These are phyloP conservation scores for Neofusicoccum laricinum DNA, from an alignment of 2,329 filamentous ascomycete genomes.

Conservation along the genomic window DNA sequence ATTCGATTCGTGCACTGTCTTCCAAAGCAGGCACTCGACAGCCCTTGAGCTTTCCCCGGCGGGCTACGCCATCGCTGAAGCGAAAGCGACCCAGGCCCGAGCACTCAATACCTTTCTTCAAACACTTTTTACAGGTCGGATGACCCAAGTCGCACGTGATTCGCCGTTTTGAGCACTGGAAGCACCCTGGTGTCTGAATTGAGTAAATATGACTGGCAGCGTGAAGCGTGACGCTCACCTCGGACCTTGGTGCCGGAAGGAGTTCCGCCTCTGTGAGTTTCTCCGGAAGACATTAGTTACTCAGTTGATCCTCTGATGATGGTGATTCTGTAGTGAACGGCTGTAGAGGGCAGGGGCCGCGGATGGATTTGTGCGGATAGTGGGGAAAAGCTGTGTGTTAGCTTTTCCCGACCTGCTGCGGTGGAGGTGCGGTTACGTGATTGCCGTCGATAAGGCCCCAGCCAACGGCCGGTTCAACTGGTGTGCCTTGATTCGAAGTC, in stretches of 20 bases:
- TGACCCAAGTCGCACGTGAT: constrained; percentile 41
- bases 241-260: not conserved
- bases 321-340: not conserved
- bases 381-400: not conserved
- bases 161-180: constrained; percentile 38
- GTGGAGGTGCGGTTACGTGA: not conserved
- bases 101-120: constrained; percentile 38
- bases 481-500: not conserved
- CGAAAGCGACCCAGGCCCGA: constrained; percentile 40
- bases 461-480: not conserved
- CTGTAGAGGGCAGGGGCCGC: not conserved
- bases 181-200: constrained; percentile 28
- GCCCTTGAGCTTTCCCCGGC: constrained; percentile 22
- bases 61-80: constrained; percentile 32
- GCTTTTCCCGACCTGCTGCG: not conserved
- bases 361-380: not conserved
- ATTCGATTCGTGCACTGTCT: not conserved
- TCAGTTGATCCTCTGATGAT: not conserved
- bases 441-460: not conserved
- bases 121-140: constrained; percentile 40
- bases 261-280: not conserved
- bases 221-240: not conserved
- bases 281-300: not conserved
- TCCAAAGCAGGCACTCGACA: constrained; percentile 19
- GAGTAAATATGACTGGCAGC: not conserved